A percentile compares a stretch with the other conserved stretches of the same genome.
These are phyloP conservation scores for Rugosomyces carneus DNA, from an alignment of 1,284 basidiomycete species.

Conservation along the genomic window DNA sequence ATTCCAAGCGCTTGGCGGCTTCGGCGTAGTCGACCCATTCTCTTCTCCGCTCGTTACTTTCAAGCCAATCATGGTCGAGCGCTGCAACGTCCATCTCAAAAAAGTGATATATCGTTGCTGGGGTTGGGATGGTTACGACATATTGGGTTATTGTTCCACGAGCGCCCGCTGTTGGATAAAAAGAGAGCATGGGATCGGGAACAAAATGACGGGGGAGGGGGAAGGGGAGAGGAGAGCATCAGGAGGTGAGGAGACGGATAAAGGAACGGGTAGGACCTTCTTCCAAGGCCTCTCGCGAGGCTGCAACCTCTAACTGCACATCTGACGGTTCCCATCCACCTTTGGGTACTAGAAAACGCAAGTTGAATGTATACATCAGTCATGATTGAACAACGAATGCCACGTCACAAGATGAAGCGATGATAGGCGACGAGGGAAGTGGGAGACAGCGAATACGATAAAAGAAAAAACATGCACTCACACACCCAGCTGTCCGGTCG, in stretches of 20 bases:
- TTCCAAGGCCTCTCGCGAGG: conserved; percentile 83
- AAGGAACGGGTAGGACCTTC: conserved; percentile 85
- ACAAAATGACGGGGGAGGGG: conserved; percentile 27
- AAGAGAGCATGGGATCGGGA: conserved; percentile 22
- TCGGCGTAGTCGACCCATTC: conserved; percentile 84
- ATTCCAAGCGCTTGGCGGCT: conserved; percentile 62
- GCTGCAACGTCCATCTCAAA: conserved; percentile 75
- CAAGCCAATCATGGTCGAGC: conserved; percentile 73
- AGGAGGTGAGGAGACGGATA: conserved; percentile 66
- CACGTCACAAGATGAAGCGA: conserved; percentile 14
- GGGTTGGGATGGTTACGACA: conserved; percentile 56
- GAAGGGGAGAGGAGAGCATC: conserved; percentile 38
- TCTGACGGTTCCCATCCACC: conserved; percentile 81
- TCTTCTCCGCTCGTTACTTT: conserved; percentile 64
- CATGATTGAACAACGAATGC: conserved; percentile 4
- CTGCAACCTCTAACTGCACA: conserved; percentile 73
- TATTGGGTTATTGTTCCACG: conserved; percentile 21
- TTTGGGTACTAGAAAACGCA: conserved; percentile 60
- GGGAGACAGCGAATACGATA: conserved; percentile 1
- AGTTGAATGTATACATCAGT: conserved; percentile 11
- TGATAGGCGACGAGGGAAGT: not conserved
- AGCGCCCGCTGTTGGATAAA: conserved; percentile 20
- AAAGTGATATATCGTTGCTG: conserved; percentile 77
- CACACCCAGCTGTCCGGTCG: conserved; percentile 75
- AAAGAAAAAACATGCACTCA: conserved; percentile 42